Evolutionary conservation across 2,329 filamentous ascomycete genomes (phyloP).

Genomic region (Pyricularia sp.): DNA sequence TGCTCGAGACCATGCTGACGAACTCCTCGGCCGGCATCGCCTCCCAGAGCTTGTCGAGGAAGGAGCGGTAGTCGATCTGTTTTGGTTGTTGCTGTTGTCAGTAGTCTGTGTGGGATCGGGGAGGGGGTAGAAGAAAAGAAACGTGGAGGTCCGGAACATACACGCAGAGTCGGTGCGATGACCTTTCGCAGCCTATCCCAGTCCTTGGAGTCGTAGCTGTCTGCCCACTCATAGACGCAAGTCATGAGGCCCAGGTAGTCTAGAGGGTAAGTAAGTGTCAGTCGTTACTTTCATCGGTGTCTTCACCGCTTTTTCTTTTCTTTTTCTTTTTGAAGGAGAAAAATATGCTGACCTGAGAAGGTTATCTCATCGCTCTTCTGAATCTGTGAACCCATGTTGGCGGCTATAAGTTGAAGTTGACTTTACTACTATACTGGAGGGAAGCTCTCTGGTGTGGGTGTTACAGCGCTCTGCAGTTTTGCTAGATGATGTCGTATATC

Average conservation of each 20-base stretch:
- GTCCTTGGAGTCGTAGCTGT: constrained; percentile 57
- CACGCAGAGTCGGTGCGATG: constrained; percentile 49
- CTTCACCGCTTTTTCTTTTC: not conserved
- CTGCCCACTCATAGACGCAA: constrained; percentile 50
- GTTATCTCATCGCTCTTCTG: not conserved
- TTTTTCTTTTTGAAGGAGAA: not conserved
- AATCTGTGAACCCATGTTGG: constrained; percentile 4
- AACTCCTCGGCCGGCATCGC: constrained; percentile 50
- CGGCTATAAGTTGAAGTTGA: not conserved
- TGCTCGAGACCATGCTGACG: constrained; percentile 46
- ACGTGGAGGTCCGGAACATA: constrained; percentile 14
- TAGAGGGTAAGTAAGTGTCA: constrained; percentile 10
- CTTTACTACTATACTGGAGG: not conserved
- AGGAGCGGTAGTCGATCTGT: constrained; percentile 60
- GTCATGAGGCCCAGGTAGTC: constrained; percentile 39
- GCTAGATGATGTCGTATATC: not conserved
- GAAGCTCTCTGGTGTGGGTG: not conserved
- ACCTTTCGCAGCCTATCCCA: constrained; percentile 48
- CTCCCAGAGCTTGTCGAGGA: constrained; percentile 49
- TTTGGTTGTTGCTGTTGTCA: not conserved
- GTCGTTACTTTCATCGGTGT: not conserved
- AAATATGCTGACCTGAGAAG: not conserved
- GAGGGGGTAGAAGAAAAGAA: not conserved
- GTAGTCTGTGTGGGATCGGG: not conserved
- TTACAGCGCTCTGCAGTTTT: not conserved